Conservation (phyloP, 108 stramenopile genomes). For the Discostella stelligeroides region DNA sequence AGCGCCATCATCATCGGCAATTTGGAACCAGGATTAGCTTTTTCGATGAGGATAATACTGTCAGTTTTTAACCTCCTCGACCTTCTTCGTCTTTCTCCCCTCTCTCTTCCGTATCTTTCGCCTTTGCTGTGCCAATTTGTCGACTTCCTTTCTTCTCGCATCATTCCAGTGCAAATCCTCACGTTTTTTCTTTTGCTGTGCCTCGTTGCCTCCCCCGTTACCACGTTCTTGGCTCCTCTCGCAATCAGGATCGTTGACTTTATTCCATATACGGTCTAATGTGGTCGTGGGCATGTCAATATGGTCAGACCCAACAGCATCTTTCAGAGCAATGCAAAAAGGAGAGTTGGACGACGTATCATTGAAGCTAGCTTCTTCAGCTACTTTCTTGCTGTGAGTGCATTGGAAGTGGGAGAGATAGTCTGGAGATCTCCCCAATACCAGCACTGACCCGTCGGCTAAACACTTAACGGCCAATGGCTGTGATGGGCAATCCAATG, state of each 20-base stretch:
- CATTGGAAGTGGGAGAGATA: constrained; percentile 45
- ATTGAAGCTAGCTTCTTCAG: constrained; percentile 14
- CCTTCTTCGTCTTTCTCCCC: not conserved
- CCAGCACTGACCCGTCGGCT: constrained; percentile 41
- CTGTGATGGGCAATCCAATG: constrained; percentile 47
- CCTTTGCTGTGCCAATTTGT: constrained; percentile 23
- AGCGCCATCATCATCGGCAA: too few relatives aligned
- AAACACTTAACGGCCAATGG: constrained; percentile 48
- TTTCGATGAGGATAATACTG: too few relatives aligned
- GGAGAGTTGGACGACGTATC: constrained; percentile 13
- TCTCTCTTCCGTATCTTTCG: constrained; percentile 30
- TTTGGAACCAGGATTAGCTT: too few relatives aligned
- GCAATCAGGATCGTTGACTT: constrained; percentile 19
- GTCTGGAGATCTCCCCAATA: constrained; percentile 57
- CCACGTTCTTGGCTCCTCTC: not conserved
- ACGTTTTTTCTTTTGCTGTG: constrained; percentile 3
- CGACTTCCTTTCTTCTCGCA: constrained; percentile 24
- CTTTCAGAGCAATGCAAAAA: constrained; percentile 11
- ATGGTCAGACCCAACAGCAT: constrained; percentile 15
- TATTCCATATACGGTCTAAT: constrained; percentile 52
- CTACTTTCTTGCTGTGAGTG: constrained; percentile 2
- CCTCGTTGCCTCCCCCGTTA: constrained; percentile 1
- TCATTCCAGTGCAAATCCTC: constrained; percentile 41
- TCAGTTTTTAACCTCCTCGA: not conserved
- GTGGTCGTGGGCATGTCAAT: constrained; percentile 60